A percentile compares a stretch with the other conserved stretches of the same genome.
Evolutionary conservation across 768 basidiomycete species (phyloP).

Genomic region (Suillus subaureus): DNA sequence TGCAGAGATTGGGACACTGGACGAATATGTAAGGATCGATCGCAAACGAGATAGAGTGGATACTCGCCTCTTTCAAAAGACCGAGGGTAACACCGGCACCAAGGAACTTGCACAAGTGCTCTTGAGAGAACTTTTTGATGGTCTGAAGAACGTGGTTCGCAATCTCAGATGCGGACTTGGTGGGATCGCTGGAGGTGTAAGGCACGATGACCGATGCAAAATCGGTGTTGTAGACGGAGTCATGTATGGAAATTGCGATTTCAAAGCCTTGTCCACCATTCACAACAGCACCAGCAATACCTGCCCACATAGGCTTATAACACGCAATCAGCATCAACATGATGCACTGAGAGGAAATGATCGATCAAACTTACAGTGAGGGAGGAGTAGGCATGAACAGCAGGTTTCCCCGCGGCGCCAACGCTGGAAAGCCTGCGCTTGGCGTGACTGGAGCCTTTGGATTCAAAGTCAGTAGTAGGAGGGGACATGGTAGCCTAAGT

Average conservation of each 20-base stretch:
- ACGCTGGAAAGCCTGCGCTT: constrained; percentile 70
- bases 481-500: constrained; percentile 51
- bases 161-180: constrained; percentile 61
- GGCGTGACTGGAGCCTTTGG: constrained; percentile 61
- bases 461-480: constrained; percentile 50
- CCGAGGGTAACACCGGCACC: constrained; percentile 77
- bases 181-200: constrained; percentile 51
- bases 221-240: constrained; percentile 84
- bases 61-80: constrained; percentile 65
- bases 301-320: constrained; percentile 85
- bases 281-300: constrained; percentile 64
- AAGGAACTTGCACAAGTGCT: constrained; percentile 86
- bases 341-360: not conserved
- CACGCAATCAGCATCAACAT: constrained; percentile 16
- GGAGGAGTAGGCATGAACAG: constrained; percentile 59
- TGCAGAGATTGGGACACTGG: constrained; percentile 80
- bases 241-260: constrained; percentile 79
- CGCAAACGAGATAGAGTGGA: constrained; percentile 14
- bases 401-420: constrained; percentile 46
- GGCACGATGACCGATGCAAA: constrained; percentile 61
- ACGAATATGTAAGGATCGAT: constrained; percentile 22
- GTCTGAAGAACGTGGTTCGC: constrained; percentile 65
- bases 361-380: constrained; percentile 55
- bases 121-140: constrained; percentile 69
- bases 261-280: constrained; percentile 65